These are phyloP conservation scores for Boletellus sp. DNA, from an alignment of 768 basidiomycete species.

Conservation along the genomic window DNA sequence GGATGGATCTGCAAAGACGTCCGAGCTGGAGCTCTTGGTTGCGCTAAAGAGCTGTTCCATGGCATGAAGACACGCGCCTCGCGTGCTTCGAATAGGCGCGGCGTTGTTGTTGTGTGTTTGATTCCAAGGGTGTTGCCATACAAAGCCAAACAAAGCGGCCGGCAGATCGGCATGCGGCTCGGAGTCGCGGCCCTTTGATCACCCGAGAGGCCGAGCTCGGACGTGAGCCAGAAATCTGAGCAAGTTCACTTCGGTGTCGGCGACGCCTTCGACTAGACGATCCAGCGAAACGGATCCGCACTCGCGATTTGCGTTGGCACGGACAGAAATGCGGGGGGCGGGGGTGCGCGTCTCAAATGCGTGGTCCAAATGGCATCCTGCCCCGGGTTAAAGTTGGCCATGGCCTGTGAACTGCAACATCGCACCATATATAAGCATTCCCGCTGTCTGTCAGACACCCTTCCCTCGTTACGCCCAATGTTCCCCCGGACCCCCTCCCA, in stretches of 20 bases:
- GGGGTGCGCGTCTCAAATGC: no score
- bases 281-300: conserved; percentile 13
- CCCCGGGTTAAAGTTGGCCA: conserved; percentile 13
- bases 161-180: not conserved
- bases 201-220: not conserved
- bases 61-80: not conserved
- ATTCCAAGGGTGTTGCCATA: conserved; percentile 24
- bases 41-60: conserved; percentile 22
- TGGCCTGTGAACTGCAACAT: conserved; percentile 2
- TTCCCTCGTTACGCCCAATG: conserved; percentile 5
- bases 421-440: conserved; percentile 11
- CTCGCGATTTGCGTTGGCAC: conserved; percentile 2
- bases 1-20: conserved; percentile 12
- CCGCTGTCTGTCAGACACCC: not conserved
- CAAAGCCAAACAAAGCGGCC: conserved; percentile 12
- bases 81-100: conserved; percentile 9
- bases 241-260: conserved; percentile 4
- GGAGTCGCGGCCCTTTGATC: not conserved
- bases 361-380: not conserved
- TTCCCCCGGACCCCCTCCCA: conserved; percentile 6
- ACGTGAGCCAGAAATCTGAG: not conserved
- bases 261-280: conserved; percentile 9
- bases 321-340: not conserved
- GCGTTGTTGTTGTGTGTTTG: conserved; percentile 31
- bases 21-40: not conserved